These are phyloP conservation scores for Fraxinus cuspidata DNA, from an alignment of 257 asterid genomes.

Conservation along the genomic window DNA sequence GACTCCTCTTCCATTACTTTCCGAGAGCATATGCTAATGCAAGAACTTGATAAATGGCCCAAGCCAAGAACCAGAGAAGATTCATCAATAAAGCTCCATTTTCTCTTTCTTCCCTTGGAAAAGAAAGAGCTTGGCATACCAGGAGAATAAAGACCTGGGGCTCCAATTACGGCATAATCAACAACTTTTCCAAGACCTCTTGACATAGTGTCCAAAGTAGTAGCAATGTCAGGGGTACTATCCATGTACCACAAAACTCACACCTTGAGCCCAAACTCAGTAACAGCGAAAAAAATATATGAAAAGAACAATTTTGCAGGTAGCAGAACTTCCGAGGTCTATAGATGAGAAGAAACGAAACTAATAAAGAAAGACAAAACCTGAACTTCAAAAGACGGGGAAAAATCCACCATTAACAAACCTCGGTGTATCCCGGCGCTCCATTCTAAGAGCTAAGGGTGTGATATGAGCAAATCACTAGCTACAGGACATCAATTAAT, in stretches of 20 bases:
- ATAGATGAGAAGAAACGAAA: neutral
- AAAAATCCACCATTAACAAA: conserved; percentile 64
- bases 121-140: conserved; percentile 18
- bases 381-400: conserved; percentile 22
- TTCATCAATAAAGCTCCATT: conserved; percentile 26
- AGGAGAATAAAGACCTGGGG: conserved; percentile 29
- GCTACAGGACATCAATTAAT: conserved; percentile 22
- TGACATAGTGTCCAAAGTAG: conserved; percentile 32
- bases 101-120: conserved; percentile 31
- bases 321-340: conserved; percentile 22
- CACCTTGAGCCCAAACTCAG: conserved; percentile 27
- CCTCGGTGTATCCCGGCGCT: conserved; percentile 62
- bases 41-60: conserved; percentile 29
- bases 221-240: conserved; percentile 35
- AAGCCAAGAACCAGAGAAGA: conserved; percentile 30
- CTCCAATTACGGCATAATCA: conserved; percentile 23
- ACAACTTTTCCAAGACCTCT: conserved; percentile 30
- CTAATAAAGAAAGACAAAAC: conserved; percentile 19
- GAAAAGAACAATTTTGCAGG: conserved; percentile 22
- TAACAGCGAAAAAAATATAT: conserved; percentile 15
- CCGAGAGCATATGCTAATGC: conserved; percentile 21
- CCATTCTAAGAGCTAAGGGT: conserved; percentile 39
- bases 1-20: conserved; percentile 45
- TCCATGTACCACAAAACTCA: conserved; percentile 52
- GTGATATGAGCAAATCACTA: conserved; percentile 28